These are phyloP conservation scores for Seiridium cupressi DNA, from an alignment of 2,329 filamentous ascomycete species.

Conservation along the genomic window DNA sequence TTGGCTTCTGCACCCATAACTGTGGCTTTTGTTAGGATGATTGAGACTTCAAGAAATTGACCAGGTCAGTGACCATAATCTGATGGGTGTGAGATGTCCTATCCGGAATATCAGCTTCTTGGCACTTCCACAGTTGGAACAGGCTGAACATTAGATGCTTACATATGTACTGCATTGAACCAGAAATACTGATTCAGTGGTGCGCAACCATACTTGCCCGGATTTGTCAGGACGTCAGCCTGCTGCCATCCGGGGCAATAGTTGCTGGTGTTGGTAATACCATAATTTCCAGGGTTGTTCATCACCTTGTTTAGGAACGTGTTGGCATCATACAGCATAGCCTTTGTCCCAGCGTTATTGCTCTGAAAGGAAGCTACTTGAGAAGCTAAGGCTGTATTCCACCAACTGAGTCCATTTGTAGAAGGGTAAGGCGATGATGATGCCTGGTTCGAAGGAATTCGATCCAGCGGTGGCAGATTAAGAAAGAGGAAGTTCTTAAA, in stretches of 20 bases:
- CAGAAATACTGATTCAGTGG: slow-evolving; percentile 28
- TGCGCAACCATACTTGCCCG: slow-evolving; percentile 25
- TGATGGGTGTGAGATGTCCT: slow-evolving; percentile 16
- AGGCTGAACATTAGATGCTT: slow-evolving; percentile 1
- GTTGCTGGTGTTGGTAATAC: slow-evolving; percentile 24
- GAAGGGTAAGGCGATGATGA: slow-evolving; percentile 37
- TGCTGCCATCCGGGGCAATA: slow-evolving; percentile 24
- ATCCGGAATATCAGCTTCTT: neutral
- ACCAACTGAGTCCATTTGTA: slow-evolving; percentile 41
- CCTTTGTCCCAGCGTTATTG: slow-evolving; percentile 13
- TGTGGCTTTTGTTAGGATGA: too few species aligned
- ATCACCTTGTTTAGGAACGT: slow-evolving; percentile 27
- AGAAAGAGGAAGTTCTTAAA: slow-evolving; percentile 50
- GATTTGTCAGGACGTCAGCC: slow-evolving; percentile 18
- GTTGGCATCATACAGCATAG: slow-evolving; percentile 28
- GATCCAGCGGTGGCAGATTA: slow-evolving; percentile 49
- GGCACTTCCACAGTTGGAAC: neutral
- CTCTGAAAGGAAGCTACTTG: slow-evolving; percentile 32
- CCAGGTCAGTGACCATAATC: slow-evolving; percentile 14
- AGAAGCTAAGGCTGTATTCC: slow-evolving; percentile 36
- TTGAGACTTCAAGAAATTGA: slow-evolving; percentile 10
- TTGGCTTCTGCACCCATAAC: too few species aligned
- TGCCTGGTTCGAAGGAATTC: slow-evolving; percentile 35
- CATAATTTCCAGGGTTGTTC: slow-evolving; percentile 21
- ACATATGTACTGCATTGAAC: slow-evolving; percentile 27